Evolutionary conservation across 257 asterid genomes (phyloP).

Genomic region (Handroanthus guayacan): DNA sequence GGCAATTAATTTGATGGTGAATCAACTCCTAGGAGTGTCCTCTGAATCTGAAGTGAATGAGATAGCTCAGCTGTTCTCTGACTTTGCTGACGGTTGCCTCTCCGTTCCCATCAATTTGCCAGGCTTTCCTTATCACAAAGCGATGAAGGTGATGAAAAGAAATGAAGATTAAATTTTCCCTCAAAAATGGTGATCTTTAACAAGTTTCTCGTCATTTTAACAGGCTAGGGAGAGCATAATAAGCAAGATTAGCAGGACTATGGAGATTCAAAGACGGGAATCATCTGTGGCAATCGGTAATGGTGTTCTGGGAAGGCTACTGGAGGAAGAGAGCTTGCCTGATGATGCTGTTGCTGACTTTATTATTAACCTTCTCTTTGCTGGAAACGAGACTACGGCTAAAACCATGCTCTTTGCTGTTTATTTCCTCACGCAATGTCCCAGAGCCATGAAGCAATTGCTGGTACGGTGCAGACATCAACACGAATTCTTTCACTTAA

Average conservation of each 20-base stretch:
- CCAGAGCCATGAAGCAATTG: slow-evolving; percentile 77
- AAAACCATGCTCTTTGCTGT: slow-evolving; percentile 92
- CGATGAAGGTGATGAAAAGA: slow-evolving; percentile 73
- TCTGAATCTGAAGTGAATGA: slow-evolving; percentile 82
- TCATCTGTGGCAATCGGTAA: slow-evolving; percentile 49
- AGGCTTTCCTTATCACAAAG: slow-evolving; percentile 86
- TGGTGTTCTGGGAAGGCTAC: slow-evolving; percentile 72
- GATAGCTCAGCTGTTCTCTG: slow-evolving; percentile 79
- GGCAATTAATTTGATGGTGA: slow-evolving; percentile 91
- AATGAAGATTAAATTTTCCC: no score
- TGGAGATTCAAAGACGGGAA: slow-evolving; percentile 56
- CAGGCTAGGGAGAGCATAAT: slow-evolving; percentile 85
- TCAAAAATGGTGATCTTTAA: background rate
- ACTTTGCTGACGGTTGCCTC: slow-evolving; percentile 93
- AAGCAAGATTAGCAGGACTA: slow-evolving; percentile 66
- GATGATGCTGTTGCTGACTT: slow-evolving; percentile 85
- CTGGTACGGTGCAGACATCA: slow-evolving; percentile 52
- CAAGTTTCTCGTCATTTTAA: slow-evolving; percentile 6
- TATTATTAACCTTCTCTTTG: slow-evolving; percentile 85
- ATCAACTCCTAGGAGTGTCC: slow-evolving; percentile 86
- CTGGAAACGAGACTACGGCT: slow-evolving; percentile 95
- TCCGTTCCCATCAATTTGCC: slow-evolving; percentile 82
- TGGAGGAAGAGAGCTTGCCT: slow-evolving; percentile 85
- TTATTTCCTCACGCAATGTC: slow-evolving; percentile 80
- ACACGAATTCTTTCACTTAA: background rate